Evolutionary conservation across 1,284 basidiomycete species (phyloP), one percentile per base, ranked within the genome.

Genomic region (Chondrostereum purpureum): DNA sequence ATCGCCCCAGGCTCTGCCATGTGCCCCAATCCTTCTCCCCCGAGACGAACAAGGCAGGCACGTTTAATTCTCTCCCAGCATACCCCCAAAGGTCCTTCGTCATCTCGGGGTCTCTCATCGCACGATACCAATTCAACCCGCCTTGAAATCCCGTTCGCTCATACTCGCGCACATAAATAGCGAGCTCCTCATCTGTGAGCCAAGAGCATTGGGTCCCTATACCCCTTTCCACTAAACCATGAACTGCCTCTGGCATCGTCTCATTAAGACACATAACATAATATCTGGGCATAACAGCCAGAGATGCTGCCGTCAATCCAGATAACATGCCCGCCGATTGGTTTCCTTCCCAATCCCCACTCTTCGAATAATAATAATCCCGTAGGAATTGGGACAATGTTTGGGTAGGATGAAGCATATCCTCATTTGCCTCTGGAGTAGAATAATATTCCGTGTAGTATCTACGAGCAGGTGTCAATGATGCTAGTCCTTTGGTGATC

Each of bases 321-420:
- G 19, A 81, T 61, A 1, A 65, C 66, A 31, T 63, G 62, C n/a
- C n/a, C n/a, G n/a, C n/a, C 0, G 70, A 65, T 11, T 59, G 53
- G 55, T 75, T 75, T 3, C 54, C 59, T 12, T 56, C 50, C 73
- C 74, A 77, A 50, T 77, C 72, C 1, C 67, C 79, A 53, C 75
- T 79, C 62, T 83, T 83, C 47, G 70, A 65, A 57, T 80, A 73
- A 55, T 72, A 78, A 56, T 80, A 83, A 0, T 67, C 68, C 12
- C 77, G 70, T 3, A 83, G 56, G 48, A 83, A 82, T 2, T 57
- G 54, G 36, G 61, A 67, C 27, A 83, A 56, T 10, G 72, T 75
- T 34, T 70, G 62, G 0, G 68, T 63, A 1, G 67, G 45, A 17
- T 65, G 48, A 38, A 49, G 47, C 63, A 80, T 67, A 47, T 79